Evolutionary conservation across 2,329 filamentous ascomycete species (phyloP).

Genomic region (Neurospora crassa): DNA sequence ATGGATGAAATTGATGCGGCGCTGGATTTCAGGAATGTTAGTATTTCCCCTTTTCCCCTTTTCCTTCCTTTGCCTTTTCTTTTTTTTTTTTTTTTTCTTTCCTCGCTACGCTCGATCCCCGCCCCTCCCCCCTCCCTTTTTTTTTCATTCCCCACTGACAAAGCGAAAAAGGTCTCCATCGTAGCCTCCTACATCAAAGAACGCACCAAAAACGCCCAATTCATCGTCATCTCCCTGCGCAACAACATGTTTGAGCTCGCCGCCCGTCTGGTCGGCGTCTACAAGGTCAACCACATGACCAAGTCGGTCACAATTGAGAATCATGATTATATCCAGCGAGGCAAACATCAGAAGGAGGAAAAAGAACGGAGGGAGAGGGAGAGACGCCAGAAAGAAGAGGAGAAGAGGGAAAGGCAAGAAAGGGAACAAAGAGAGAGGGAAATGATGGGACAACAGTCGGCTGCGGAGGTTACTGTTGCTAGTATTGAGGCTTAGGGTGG

Average conservation of each 20-base stretch:
- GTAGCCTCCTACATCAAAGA: constrained; percentile 99
- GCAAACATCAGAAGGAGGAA: constrained; percentile 19
- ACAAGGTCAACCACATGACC: constrained; percentile 99
- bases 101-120: too few relatives aligned
- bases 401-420: neutral
- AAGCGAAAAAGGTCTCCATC: constrained; percentile 65
- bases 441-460: neutral
- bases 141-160: too few relatives aligned
- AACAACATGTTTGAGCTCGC: constrained; percentile 99
- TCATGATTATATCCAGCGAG: constrained; percentile 56
- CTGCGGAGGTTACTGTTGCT: neutral
- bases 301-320: constrained; percentile 89
- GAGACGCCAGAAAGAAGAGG: neutral
- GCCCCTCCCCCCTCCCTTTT: too few relatives aligned
- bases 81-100: too few relatives aligned
- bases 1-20: constrained; percentile 99
- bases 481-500: neutral
- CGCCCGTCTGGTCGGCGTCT: constrained; percentile 88
- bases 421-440: neutral
- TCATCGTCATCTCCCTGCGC: constrained; percentile 92
- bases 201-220: constrained; percentile 96
- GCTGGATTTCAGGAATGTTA: constrained; percentile 92
- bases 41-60: constrained; percentile 27
- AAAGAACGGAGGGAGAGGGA: constrained; percentile 1
- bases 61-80: neutral